Percentiles rank a stretch among this genome's conserved stretches.
Conservation (phyloP, 192 early-diverging fungal genomes). For the Podila minutissima region DNA sequence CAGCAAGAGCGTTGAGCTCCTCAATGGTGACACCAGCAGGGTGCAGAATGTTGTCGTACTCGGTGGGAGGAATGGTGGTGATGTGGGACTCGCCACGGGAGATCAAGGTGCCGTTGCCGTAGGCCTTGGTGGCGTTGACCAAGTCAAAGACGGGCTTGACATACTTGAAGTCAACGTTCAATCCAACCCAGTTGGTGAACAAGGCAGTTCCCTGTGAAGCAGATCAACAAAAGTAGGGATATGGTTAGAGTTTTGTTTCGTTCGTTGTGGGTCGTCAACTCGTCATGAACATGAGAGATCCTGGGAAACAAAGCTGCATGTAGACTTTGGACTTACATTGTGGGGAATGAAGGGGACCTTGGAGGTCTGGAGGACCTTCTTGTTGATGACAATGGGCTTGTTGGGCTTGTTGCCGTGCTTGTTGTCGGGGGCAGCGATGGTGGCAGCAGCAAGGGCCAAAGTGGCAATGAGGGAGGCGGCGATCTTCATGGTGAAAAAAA, state of each 20-base stretch:
- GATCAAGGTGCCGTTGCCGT: conserved; percentile 39
- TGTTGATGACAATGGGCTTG: conserved; percentile 40
- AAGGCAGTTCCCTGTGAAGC: conserved; percentile 18
- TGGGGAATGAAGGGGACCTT: conserved; percentile 60
- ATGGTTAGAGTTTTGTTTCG: background rate
- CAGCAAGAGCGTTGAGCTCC: conserved; percentile 70
- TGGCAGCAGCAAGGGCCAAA: conserved; percentile 31
- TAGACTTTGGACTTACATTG: conserved; percentile 9
- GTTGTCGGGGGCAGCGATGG: conserved; percentile 26
- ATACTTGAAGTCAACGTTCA: conserved; percentile 66
- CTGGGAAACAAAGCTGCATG: too few species aligned
- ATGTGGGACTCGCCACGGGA: conserved; percentile 74
- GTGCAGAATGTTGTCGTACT: conserved; percentile 63
- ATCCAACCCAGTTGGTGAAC: conserved; percentile 64
- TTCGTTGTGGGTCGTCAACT: background rate
- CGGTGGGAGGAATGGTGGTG: conserved; percentile 76
- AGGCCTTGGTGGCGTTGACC: conserved; percentile 53
- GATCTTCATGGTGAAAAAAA: too few species aligned
- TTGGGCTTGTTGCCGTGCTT: conserved; percentile 16
- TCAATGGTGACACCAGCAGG: conserved; percentile 69
- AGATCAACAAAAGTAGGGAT: background rate
- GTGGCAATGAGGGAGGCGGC: conserved; percentile 17
- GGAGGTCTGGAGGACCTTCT: conserved; percentile 50
- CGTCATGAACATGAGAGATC: too few species aligned
- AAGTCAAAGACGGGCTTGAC: conserved; percentile 59